These are phyloP conservation scores for Gaertneriomyces sp. DNA, from an alignment of 192 early-diverging fungal genomes.

Conservation along the genomic window DNA sequence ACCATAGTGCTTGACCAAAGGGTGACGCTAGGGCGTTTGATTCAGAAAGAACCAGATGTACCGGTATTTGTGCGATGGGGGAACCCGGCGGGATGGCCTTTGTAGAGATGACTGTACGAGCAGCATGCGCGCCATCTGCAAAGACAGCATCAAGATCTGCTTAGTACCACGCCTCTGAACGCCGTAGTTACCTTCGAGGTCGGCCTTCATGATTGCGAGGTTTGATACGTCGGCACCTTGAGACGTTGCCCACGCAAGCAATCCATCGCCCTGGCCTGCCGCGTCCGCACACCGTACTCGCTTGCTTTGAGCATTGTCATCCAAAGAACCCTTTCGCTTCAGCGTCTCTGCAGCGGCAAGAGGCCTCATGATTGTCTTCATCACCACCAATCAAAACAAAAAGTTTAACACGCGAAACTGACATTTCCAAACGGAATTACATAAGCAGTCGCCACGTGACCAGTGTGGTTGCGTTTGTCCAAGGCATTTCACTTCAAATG, in stretches of 20 bases:
- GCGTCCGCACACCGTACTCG: not conserved
- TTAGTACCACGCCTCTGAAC: not conserved
- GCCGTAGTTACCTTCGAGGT: not conserved
- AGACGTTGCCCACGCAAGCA: constrained; percentile 21
- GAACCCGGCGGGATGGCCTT: constrained; percentile 13
- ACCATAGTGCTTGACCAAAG: constrained; percentile 16
- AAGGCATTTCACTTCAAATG: too few relatives aligned
- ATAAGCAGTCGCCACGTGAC: too few relatives aligned
- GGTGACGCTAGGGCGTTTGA: constrained; percentile 23
- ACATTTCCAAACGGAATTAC: too few relatives aligned
- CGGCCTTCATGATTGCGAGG: constrained; percentile 5
- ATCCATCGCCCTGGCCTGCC: not conserved
- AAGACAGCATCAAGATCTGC: not conserved
- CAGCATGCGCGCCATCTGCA: not conserved
- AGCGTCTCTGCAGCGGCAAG: too few relatives aligned
- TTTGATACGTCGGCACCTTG: constrained; percentile 24
- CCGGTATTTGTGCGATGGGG: constrained; percentile 37
- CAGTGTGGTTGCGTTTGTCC: too few relatives aligned
- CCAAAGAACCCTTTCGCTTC: too few relatives aligned
- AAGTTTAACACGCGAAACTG: too few relatives aligned
- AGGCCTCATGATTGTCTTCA: too few relatives aligned
- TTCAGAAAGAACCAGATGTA: constrained; percentile 40
- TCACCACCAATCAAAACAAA: too few relatives aligned
- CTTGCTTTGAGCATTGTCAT: too few relatives aligned
- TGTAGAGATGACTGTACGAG: constrained; percentile 23